Base-by-base conservation (phyloP, 108 stramenopile genomes). In the Cafeteria roenbergensis region DNA sequence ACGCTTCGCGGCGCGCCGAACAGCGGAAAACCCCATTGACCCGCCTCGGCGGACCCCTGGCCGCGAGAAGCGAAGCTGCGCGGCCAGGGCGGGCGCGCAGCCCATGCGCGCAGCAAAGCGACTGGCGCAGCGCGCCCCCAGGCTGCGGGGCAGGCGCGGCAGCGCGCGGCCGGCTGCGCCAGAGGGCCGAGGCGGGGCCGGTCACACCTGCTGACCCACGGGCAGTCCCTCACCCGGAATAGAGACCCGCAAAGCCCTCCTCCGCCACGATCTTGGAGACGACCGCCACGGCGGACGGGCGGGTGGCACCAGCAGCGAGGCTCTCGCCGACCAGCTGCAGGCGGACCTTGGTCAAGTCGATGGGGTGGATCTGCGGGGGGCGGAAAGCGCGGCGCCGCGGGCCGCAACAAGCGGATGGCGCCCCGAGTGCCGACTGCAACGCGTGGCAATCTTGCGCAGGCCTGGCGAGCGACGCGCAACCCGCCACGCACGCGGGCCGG, bases 301-400 rank as follows among this genome's bases (percentile, higher is more conserved):
- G 38, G 26, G 12, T 32, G 37, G 38, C 30, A 50, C 63, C 63
- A 26, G 63, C 37, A 8, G 12, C 25, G 42, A 63, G 48, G 63
- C 34, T 28, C 9, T 56, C 55, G 27, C 66, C 55, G 34, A 34
- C 24, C 52, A 66, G 55, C 50, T 71, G 55, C 29, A 57, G 14
- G 29, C 63, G 34, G 14, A 89, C 90, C 82, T 97, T 97, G 29
- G 93, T 91, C 17, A 94, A 76, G 76, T 97, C 95, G 68, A 97
- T 93, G 22, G 95, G 93, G 70, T 93, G 92, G 75, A 97, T 91
- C 48, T 24, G 89, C 79, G 66, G 82, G 73, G 54, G 83, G 81
- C n/a, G 90, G 93, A 66, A 93, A 88, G 51, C 90, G 90, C 1
- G 95, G 93, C 21, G 91, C 90, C n/a, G n/a, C n/a, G n/a, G n/a